Conservation (phyloP, 179 eudicot species). For the Silene coronaria region DNA sequence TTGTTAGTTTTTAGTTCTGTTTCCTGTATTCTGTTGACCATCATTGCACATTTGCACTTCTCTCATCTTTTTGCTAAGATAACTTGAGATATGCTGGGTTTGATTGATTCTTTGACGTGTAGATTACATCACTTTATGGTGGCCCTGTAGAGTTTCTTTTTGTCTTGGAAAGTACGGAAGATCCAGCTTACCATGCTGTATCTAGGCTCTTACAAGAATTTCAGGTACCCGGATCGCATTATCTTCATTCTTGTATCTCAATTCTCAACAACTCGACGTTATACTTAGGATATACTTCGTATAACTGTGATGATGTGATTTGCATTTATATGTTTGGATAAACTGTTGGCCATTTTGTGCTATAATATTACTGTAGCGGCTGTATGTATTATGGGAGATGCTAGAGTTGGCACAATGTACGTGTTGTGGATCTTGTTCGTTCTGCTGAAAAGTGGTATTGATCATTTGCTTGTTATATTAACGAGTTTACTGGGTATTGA, state of each 20-base stretch:
- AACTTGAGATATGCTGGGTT: conserved; percentile 5
- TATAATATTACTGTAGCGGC: not conserved
- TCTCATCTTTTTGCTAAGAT: conserved; percentile 7
- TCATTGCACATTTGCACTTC: not conserved
- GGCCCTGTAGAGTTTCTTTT: conserved; percentile 89
- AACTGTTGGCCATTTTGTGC: not conserved
- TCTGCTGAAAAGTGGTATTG: not conserved
- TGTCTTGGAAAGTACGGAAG: conserved; percentile 85
- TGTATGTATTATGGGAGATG: not conserved
- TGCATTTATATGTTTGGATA: not conserved
- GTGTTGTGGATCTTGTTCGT: conserved; percentile 9
- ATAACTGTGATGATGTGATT: not conserved
- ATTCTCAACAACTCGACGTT: not conserved
- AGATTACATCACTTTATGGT: conserved; percentile 91
- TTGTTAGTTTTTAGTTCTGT: not conserved
- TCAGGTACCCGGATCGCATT: conserved; percentile 42
- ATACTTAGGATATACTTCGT: no score
- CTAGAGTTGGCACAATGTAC: not conserved
- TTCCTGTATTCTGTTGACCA: not conserved
- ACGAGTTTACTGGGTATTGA: conserved; percentile 20
- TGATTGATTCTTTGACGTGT: conserved; percentile 29
- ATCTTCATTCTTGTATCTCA: conserved; percentile 6
- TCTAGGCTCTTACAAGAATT: conserved; percentile 55
- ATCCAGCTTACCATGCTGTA: conserved; percentile 86
- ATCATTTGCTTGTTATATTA: not conserved